Evolutionary conservation across 768 basidiomycete species (phyloP).

Genomic region (Mycena rosella): DNA sequence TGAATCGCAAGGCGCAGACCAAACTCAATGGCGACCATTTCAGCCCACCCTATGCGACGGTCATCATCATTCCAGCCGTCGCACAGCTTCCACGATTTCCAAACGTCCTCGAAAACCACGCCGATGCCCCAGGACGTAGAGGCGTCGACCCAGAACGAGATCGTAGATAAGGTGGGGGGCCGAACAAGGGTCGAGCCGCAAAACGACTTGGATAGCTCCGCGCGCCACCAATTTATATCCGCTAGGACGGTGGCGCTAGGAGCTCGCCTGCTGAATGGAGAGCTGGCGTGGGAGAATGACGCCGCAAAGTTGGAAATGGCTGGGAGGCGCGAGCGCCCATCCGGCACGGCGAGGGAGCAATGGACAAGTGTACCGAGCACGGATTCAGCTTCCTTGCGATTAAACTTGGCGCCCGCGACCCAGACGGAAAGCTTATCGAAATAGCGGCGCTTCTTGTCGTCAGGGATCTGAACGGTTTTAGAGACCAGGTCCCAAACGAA

Average conservation of each 20-base stretch:
- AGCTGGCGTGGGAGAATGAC: conserved; percentile 36
- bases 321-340: conserved; percentile 46
- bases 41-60: conserved; percentile 55
- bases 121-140: conserved; percentile 41
- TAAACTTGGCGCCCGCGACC: conserved; percentile 10
- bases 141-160: conserved; percentile 49
- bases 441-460: not conserved
- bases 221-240: not conserved
- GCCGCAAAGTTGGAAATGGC: conserved; percentile 36
- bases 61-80: conserved; percentile 42
- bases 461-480: conserved; percentile 48
- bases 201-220: not conserved
- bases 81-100: conserved; percentile 51
- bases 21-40: conserved; percentile 55
- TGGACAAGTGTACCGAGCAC: conserved; percentile 53
- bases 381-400: conserved; percentile 39
- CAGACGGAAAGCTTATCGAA: not conserved
- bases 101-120: conserved; percentile 40
- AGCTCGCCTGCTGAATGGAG: conserved; percentile 29
- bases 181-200: not conserved
- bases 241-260: conserved; percentile 30
- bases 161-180: conserved; percentile 28
- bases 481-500: conserved; percentile 49
- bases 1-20: conserved; percentile 46
- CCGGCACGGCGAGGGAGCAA: conserved; percentile 45